Base-by-base conservation (phyloP, 768 basidiomycete genomes). In the Polyporus arcularius region DNA sequence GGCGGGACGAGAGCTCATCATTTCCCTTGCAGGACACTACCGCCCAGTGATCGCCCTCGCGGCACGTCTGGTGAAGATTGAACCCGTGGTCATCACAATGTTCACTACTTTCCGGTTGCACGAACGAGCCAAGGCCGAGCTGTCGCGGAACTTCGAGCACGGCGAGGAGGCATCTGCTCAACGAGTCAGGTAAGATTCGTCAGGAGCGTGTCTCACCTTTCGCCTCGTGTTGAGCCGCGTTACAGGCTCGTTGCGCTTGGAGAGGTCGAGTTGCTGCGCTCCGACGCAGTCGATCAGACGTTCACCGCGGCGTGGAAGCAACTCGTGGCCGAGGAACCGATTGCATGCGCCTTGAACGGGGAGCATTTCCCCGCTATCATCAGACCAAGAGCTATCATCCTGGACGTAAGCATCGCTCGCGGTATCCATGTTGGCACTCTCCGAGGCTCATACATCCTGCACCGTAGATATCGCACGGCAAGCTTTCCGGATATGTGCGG, bases 341-440 rank as follows among this genome's bases (percentile, higher is more conserved):
- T 62, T 8, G 40, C 40, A 35, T 68, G 67, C 54, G 38, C 32
- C 9, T 32, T 58, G 31, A 64, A 55, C 4, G 47, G 40, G 4
- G 40, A 16, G 26, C 18, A 38, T 16, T 53, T 50, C 30, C 28
- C 40, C 3, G 12, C 63, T 3, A 5, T 63, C 4, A 56, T 54
- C 1, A 61, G 40, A 26, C 68, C 68, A 1, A 39, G 55, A n/a
- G 62, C 61, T 14, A 54, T 55, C 1, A 49, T 67, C 26, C 32
- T 65, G 2, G 68, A 69, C 39, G 68, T 69, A 28, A 38, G 68
- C 55, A 10, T 35, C n/a, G 12, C n/a, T 18, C 0, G n/a, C 43
- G 15, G n/a, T 18, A 10, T 21, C 45, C n/a, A 4, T 6, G n/a
- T 21, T 9, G 26, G 8, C 11, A 10, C 21, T n/a, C 2, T 11